phyloP scores from a whole-genome alignment of 2,329 filamentous ascomycete species.

The Ophiostoma piceae region DNA sequence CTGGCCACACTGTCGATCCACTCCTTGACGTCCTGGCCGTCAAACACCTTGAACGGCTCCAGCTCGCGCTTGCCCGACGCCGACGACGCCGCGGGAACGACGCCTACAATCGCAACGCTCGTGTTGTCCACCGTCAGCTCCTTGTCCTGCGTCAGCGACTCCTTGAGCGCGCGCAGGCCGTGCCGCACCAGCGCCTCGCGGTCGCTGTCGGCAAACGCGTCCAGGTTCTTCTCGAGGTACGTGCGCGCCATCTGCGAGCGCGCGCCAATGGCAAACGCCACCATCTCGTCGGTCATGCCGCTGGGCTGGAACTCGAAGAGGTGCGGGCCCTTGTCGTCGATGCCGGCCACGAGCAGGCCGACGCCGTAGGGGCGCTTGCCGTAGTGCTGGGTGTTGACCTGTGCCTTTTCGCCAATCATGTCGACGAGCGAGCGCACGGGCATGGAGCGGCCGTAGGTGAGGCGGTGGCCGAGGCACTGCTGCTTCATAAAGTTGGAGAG shows the following conservation, averaged over 20 bases:
- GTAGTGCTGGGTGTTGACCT: conserved; percentile 97
- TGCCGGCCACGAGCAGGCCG: conserved; percentile 83
- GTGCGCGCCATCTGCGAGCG: conserved; percentile 96
- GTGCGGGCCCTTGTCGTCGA: conserved; percentile 90
- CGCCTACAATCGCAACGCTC: conserved; percentile 78
- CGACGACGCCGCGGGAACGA: conserved; percentile 51
- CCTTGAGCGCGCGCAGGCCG: conserved; percentile 85
- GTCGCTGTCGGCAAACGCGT: conserved; percentile 68
- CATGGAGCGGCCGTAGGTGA: conserved; percentile 93
- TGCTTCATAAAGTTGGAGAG: conserved; percentile 99
- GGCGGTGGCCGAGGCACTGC: conserved; percentile 89
- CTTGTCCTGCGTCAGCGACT: conserved; percentile 94
- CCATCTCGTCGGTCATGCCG: conserved; percentile 95
- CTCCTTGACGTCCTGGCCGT: conserved; percentile 78
- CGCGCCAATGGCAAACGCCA: conserved; percentile 91
- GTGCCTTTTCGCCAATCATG: conserved; percentile 92
- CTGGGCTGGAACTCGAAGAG: conserved; percentile 97
- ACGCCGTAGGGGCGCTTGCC: conserved; percentile 95
- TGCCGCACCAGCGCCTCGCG: conserved; percentile 87
- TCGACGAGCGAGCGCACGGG: conserved; percentile 82
- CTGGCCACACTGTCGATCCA: conserved; percentile 72
- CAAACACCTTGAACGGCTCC: conserved; percentile 84
- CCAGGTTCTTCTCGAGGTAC: conserved; percentile 88
- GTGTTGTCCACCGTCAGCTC: conserved; percentile 97
- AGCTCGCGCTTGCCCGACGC: conserved; percentile 50